phyloP scores from a whole-genome alignment of 2,329 filamentous ascomycete species.

The Colletotrichum chrysophilum region DNA sequence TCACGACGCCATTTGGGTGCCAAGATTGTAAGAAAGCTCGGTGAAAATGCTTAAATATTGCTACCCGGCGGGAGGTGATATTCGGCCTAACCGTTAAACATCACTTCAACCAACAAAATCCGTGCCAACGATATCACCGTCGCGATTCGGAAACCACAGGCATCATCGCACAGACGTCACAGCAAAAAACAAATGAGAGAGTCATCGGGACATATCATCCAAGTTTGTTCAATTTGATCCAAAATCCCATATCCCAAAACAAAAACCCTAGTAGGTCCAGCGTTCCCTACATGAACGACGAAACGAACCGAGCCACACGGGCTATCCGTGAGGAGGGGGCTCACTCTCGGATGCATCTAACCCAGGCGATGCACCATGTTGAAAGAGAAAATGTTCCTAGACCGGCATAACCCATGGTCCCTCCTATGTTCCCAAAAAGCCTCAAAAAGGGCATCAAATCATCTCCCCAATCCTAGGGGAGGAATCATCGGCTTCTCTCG shows the following conservation, averaged over 20 bases:
- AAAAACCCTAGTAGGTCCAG: background rate
- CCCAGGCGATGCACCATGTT: background rate
- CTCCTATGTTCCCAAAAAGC: background rate
- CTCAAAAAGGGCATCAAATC: background rate
- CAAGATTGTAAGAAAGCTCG: fast-evolving
- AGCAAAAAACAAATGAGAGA: background rate
- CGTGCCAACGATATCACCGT: fast-evolving
- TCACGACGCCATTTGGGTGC: background rate
- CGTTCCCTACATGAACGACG: background rate
- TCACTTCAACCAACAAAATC: background rate
- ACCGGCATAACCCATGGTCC: background rate
- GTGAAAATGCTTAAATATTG: fast-evolving
- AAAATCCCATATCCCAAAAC: background rate
- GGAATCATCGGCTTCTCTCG: slow-evolving; percentile 3
- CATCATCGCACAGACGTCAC: background rate
- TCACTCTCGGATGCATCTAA: background rate
- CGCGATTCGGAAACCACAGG: background rate
- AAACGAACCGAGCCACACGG: background rate
- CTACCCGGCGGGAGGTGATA: background rate
- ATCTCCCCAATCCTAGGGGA: background rate
- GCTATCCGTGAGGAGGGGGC: background rate
- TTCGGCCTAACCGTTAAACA: background rate
- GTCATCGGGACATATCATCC: background rate
- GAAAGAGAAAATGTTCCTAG: background rate
- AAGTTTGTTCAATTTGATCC: background rate